A percentile compares a stretch with the other conserved stretches of the same genome.
Conservation (phyloP, 352 stramenopile genomes). For the Phytophthora parvispora region DNA sequence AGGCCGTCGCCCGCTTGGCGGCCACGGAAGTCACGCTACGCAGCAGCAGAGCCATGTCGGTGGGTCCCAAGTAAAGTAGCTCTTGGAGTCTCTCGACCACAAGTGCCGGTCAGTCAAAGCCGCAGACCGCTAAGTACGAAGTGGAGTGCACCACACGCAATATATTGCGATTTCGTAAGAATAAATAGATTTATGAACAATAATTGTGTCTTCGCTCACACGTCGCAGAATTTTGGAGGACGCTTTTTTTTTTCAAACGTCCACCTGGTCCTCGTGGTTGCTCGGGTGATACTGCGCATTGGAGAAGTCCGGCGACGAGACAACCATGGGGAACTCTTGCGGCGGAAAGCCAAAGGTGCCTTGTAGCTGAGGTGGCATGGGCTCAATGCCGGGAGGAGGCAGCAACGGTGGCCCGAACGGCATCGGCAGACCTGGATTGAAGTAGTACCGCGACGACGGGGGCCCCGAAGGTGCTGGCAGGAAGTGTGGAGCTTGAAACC, state of each 20-base stretch:
- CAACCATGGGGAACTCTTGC: conserved; percentile 31
- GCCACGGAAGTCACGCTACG: conserved; percentile 36
- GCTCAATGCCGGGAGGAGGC: conserved; percentile 10
- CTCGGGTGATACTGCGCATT: conserved; percentile 27
- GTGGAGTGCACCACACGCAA: conserved; percentile 1
- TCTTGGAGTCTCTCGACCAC: conserved; percentile 34
- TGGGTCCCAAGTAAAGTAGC: conserved; percentile 6
- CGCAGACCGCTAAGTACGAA: conserved; percentile 24
- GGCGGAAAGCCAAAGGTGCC: conserved; percentile 21
- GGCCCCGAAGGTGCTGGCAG: conserved; percentile 8
- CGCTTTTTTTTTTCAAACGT: conserved; percentile 13
- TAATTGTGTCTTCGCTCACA: conserved; percentile 8
- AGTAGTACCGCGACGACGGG: conserved; percentile 65
- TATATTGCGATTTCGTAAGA: background rate
- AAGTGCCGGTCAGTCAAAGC: conserved; percentile 9
- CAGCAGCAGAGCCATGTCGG: conserved; percentile 38
- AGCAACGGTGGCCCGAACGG: conserved; percentile 23
- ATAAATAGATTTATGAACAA: conserved; percentile 21
- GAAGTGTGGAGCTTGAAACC: conserved; percentile 32
- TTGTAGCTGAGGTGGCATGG: conserved; percentile 12
- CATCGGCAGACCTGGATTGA: conserved; percentile 22
- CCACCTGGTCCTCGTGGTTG: conserved; percentile 21
- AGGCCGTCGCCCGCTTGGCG: conserved; percentile 30
- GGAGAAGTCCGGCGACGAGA: conserved; percentile 46
- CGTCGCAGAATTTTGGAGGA: background rate